Conservation (phyloP, 306 rosid species). For the Vigna nakashimae region DNA sequence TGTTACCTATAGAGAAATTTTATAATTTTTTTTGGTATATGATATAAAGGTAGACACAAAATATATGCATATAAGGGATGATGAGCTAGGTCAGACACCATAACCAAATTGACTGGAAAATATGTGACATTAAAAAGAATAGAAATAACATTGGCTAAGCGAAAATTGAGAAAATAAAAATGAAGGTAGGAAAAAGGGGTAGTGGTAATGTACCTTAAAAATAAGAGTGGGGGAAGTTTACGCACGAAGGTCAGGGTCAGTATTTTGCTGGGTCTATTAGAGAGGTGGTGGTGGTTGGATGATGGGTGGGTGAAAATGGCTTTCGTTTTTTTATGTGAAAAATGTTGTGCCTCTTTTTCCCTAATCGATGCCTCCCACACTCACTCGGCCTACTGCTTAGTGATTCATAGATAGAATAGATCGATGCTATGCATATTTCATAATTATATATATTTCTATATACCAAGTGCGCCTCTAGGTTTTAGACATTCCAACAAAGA, state of each 20-base stretch:
- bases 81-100: conserved; percentile 60
- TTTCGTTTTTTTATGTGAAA: conserved; percentile 45
- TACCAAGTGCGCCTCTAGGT: conserved; percentile 48
- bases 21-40: background rate
- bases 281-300: conserved; percentile 34
- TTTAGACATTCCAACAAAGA: conserved; percentile 42
- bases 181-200: conserved; percentile 23
- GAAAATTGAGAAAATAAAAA: conserved; percentile 45
- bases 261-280: conserved; percentile 45
- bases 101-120: conserved; percentile 57
- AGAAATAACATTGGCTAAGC: conserved; percentile 59
- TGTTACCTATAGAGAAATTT: conserved; percentile 39
- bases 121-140: conserved; percentile 62
- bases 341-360: conserved; percentile 35
- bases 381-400: conserved; percentile 35
- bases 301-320: conserved; percentile 30
- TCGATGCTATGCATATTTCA: background rate
- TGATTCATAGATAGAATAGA: conserved; percentile 27
- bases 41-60: conserved; percentile 43
- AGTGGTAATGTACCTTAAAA: conserved; percentile 64
- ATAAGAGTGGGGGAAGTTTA: conserved; percentile 44
- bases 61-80: conserved; percentile 33
- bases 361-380: conserved; percentile 47
- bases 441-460: conserved; percentile 1
- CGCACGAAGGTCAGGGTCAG: conserved; percentile 50